Conservation (phyloP, 768 basidiomycete species). For the Mycena galericulata region DNA sequence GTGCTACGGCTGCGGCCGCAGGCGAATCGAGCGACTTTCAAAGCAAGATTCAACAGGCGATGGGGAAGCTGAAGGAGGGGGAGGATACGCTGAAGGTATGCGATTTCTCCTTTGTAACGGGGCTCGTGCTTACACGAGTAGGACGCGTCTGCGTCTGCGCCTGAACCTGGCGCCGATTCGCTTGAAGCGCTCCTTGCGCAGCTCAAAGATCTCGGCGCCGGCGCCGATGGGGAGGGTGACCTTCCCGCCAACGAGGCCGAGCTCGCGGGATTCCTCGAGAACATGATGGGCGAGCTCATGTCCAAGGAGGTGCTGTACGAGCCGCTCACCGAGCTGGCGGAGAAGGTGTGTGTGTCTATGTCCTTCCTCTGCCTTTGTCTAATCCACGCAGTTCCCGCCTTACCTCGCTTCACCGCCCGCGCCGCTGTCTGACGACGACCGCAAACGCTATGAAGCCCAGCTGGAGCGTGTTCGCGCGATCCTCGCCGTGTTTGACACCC, state of each 20-base stretch:
- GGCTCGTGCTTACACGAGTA: background rate
- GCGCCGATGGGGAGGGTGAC: conserved; percentile 46
- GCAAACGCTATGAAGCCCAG: conserved; percentile 74
- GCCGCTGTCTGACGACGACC: conserved; percentile 68
- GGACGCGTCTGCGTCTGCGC: conserved; percentile 14
- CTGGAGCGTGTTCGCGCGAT: conserved; percentile 66
- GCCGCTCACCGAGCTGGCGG: conserved; percentile 82
- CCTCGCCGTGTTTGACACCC: conserved; percentile 73
- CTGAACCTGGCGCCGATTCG: conserved; percentile 47
- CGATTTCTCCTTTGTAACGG: background rate
- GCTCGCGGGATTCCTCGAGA: conserved; percentile 77
- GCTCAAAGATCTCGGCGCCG: conserved; percentile 51
- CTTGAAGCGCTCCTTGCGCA: conserved; percentile 67
- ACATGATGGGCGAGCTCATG: conserved; percentile 86
- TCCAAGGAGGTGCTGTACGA: conserved; percentile 88
- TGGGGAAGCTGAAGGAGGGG: conserved; percentile 79
- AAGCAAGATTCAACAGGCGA: conserved; percentile 74
- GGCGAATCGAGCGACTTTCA: conserved; percentile 63
- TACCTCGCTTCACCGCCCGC: conserved; percentile 72
- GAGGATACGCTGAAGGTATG: conserved; percentile 61
- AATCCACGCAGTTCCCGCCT: conserved; percentile 72
- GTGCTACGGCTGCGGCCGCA: conserved; percentile 28
- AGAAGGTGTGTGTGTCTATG: conserved; percentile 61
- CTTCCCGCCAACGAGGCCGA: conserved; percentile 59
- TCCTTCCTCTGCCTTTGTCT: background rate